phyloP scores from a whole-genome alignment of 129 eudicot species.

The Chrysanthemum makinoi region DNA sequence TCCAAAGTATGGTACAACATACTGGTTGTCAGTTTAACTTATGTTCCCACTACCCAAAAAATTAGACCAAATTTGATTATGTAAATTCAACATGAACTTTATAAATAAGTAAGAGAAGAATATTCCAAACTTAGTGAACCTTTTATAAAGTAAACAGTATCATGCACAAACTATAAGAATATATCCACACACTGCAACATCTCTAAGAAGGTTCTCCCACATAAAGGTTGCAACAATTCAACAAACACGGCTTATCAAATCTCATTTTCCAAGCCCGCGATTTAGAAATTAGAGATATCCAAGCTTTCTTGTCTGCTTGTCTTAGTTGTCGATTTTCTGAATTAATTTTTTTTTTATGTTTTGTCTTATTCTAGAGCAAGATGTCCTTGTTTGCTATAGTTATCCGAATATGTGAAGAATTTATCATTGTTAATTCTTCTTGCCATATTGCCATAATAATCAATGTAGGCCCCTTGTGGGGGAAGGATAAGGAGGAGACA shows the following conservation, averaged over 20 bases:
- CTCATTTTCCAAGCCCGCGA: not conserved
- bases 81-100: slow-evolving; percentile 10
- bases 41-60: too few species aligned
- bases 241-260: slow-evolving; percentile 14
- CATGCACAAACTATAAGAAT: not conserved
- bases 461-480: slow-evolving; percentile 31
- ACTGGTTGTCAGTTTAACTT: too few species aligned
- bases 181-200: not conserved
- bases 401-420: slow-evolving; percentile 23
- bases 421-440: slow-evolving; percentile 15
- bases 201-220: not conserved
- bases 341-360: not conserved
- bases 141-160: slow-evolving; percentile 2
- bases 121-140: not conserved
- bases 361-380: slow-evolving; percentile 21
- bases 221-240: not conserved
- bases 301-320: not conserved
- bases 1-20: not conserved
- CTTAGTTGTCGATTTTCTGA: not conserved
- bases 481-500: slow-evolving; percentile 21
- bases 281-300: not conserved
- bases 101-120: not conserved
- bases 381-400: not conserved
- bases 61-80: not conserved
- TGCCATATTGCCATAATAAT: slow-evolving; percentile 27